A percentile compares a stretch with the other conserved stretches of the same genome.
Evolutionary conservation across 148 eudicot species (phyloP).

Genomic region (Camellia lanceoleosa): DNA sequence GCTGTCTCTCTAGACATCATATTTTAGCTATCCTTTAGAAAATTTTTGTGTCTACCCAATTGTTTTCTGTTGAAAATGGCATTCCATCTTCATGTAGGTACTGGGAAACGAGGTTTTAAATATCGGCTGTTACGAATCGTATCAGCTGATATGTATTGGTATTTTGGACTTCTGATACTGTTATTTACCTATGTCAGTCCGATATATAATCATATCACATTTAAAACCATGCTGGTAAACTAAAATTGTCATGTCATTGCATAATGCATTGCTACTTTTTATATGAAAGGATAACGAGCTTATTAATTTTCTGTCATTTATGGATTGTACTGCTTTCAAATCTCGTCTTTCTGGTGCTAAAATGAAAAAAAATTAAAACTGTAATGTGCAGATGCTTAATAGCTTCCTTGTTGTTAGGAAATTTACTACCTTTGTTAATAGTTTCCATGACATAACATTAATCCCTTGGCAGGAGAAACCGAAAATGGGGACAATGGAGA

Average conservation of each 20-base stretch:
- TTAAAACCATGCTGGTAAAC: not conserved
- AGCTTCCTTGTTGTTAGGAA: not conserved
- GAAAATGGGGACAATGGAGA: slow-evolving; percentile 97
- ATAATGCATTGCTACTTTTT: not conserved
- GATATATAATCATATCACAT: too few relatives aligned
- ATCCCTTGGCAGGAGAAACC: slow-evolving; percentile 64
- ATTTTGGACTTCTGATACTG: too few relatives aligned
- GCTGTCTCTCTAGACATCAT: not conserved
- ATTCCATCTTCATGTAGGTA: not conserved
- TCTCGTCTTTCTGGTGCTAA: not conserved
- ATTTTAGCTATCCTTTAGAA: too few relatives aligned
- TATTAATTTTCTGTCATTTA: not conserved
- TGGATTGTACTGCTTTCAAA: not conserved
- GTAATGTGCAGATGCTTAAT: not conserved
- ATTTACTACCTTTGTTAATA: not conserved
- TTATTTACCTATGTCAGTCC: too few relatives aligned
- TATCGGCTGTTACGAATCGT: too few relatives aligned
- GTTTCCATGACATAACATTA: not conserved
- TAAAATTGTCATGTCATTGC: not conserved
- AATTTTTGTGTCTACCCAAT: not conserved
- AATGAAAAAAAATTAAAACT: not conserved
- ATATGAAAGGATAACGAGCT: not conserved
- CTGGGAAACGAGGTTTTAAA: too few relatives aligned
- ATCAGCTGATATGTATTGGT: too few relatives aligned
- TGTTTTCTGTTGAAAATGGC: not conserved